Evolutionary conservation across 2,329 filamentous ascomycete species (phyloP).

Genomic region (Metarhizium guizhouense): DNA sequence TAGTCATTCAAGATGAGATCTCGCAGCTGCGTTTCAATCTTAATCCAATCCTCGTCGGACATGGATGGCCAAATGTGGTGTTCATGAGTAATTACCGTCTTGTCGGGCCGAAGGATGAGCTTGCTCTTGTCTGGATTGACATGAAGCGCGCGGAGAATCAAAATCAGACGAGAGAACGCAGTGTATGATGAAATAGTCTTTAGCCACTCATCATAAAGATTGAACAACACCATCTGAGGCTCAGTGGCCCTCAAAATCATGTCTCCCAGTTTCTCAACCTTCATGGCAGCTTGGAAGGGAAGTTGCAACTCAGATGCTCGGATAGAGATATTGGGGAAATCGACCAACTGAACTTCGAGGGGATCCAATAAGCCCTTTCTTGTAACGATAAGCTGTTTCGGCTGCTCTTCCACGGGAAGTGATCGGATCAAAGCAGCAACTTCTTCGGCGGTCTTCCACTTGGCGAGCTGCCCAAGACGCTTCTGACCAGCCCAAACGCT

Average conservation of each 20-base stretch:
- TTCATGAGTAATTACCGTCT: slow-evolving; percentile 95
- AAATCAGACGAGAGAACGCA: slow-evolving; percentile 87
- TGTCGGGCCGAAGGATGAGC: slow-evolving; percentile 86
- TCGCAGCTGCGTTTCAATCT: slow-evolving; percentile 93
- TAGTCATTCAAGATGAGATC: slow-evolving; percentile 97
- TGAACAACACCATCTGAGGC: slow-evolving; percentile 99
- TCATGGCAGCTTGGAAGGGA: slow-evolving; percentile 99
- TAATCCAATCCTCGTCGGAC: slow-evolving; percentile 96
- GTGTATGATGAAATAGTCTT: slow-evolving; percentile 99
- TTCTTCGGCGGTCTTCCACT: slow-evolving; percentile 99
- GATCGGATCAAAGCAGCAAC: slow-evolving; percentile 94
- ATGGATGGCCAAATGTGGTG: slow-evolving; percentile 98
- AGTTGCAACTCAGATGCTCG: slow-evolving; percentile 93
- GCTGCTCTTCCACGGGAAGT: slow-evolving; percentile 92
- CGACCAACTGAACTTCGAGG: slow-evolving; percentile 90
- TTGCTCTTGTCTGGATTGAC: slow-evolving; percentile 99
- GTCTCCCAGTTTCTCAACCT: slow-evolving; percentile 97
- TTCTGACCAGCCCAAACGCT: slow-evolving; percentile 99
- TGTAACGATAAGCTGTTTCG: slow-evolving; percentile 97
- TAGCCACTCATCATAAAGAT: slow-evolving; percentile 96
- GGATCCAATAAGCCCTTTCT: slow-evolving; percentile 95
- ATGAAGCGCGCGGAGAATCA: slow-evolving; percentile 89
- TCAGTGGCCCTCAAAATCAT: slow-evolving; percentile 98
- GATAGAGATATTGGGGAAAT: slow-evolving; percentile 99
- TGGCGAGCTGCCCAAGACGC: slow-evolving; percentile 93